phyloP scores from a whole-genome alignment of 495 filamentous ascomycete species.

The Aspergillus egyptiacus region DNA sequence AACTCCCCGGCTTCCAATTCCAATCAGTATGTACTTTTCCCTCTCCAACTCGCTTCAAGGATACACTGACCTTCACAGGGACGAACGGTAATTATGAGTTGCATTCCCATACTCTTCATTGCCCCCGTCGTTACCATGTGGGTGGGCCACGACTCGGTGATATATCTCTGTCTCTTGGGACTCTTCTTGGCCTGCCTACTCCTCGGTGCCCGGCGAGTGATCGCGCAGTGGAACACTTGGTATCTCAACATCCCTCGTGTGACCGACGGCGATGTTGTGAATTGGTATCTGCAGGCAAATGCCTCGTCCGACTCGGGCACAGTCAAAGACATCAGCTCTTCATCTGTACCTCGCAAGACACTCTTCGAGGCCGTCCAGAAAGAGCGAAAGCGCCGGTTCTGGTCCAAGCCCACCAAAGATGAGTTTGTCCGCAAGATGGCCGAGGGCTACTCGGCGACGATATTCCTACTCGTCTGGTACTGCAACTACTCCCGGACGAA shows the following conservation, averaged over 20 bases:
- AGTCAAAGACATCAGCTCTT: constrained; percentile 8
- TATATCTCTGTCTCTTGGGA: constrained; percentile 13
- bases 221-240: constrained; percentile 16
- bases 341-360: constrained; percentile 11
- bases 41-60: background rate
- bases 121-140: constrained; percentile 14
- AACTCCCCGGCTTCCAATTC: constrained; percentile 14
- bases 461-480: constrained; percentile 17
- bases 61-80: background rate
- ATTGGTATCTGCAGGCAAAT: constrained; percentile 11
- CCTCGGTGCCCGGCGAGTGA: constrained; percentile 12
- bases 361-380: constrained; percentile 5
- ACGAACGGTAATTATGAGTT: constrained; percentile 14
- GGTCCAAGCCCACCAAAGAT: constrained; percentile 6
- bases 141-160: constrained; percentile 16
- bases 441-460: constrained; percentile 11
- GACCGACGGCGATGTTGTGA: constrained; percentile 14
- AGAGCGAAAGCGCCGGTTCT: constrained; percentile 9
- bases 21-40: constrained; percentile 6
- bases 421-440: constrained; percentile 11
- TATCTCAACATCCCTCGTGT: constrained; percentile 12
- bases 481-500: constrained; percentile 15
- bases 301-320: background rate
- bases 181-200: constrained; percentile 9
- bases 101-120: constrained; percentile 16